phyloP scores from a whole-genome alignment of 495 filamentous ascomycete species.

The Penicillium bovifimosum region DNA sequence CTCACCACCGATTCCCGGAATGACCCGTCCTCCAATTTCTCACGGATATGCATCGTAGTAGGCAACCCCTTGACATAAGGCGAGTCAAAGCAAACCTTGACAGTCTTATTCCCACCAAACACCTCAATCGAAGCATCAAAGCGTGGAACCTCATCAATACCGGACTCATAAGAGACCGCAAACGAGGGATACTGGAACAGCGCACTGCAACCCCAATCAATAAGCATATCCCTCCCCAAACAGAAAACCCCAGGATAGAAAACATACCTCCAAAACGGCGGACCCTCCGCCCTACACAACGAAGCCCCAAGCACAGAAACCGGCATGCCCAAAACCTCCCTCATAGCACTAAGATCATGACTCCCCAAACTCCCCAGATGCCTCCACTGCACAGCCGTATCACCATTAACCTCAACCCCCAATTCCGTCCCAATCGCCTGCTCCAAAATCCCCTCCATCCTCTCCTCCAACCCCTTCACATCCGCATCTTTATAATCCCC shows the following conservation, averaged over 20 bases:
- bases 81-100: constrained; percentile 35
- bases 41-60: constrained; percentile 34
- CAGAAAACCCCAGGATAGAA: background rate
- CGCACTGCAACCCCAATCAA: background rate
- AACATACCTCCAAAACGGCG: constrained; percentile 9
- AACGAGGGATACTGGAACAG: constrained; percentile 26
- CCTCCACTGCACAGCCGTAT: constrained; percentile 11
- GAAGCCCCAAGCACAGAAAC: constrained; percentile 6
- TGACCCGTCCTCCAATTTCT: constrained; percentile 27
- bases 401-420: background rate
- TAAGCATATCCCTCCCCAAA: background rate
- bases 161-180: constrained; percentile 44
- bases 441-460: constrained; percentile 7
- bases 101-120: constrained; percentile 39
- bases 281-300: background rate
- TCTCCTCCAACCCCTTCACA: constrained; percentile 8
- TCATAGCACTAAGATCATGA: constrained; percentile 44
- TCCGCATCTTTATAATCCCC: constrained; percentile 25
- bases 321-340: constrained; percentile 38
- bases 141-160: constrained; percentile 39
- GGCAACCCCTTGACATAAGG: constrained; percentile 48
- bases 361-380: constrained; percentile 33
- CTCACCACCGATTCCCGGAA: constrained; percentile 22
- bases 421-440: constrained; percentile 6
- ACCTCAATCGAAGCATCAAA: constrained; percentile 49